These are phyloP conservation scores for Yamadazyma akitaensis DNA, from an alignment of 805 yeast genomes.

Conservation along the genomic window DNA sequence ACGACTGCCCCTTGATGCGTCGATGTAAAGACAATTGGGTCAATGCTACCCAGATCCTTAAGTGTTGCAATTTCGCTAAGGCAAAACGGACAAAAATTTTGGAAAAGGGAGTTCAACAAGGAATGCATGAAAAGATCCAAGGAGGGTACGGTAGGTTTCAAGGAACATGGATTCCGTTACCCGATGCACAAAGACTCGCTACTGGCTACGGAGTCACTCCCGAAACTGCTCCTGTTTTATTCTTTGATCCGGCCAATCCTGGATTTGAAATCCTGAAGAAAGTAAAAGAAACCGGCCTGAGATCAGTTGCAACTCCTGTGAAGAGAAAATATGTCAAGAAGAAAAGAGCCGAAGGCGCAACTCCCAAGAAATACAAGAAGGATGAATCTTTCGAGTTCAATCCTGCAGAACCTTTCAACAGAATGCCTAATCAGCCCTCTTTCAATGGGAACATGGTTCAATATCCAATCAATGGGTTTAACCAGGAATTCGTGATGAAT, in stretches of 20 bases:
- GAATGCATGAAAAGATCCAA: conserved; percentile 87
- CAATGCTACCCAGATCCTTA: conserved; percentile 92
- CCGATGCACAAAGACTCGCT: conserved; percentile 54
- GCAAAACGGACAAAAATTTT: conserved; percentile 89
- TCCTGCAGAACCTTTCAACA: conserved; percentile 12
- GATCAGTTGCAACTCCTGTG: conserved; percentile 37
- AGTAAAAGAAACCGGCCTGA: conserved; percentile 27
- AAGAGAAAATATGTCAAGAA: conserved; percentile 48
- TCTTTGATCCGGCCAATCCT: conserved; percentile 35
- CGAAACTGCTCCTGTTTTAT: conserved; percentile 41
- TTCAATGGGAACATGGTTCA: conserved; percentile 7
- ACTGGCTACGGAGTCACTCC: conserved; percentile 37
- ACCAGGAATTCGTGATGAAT: conserved; percentile 1
- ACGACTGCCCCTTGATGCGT: conserved; percentile 81
- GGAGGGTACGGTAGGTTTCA: conserved; percentile 98
- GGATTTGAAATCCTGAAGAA: conserved; percentile 33
- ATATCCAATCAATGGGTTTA: conserved; percentile 7
- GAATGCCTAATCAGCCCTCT: conserved; percentile 12
- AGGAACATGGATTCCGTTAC: conserved; percentile 94
- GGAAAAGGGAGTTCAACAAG: conserved; percentile 90
- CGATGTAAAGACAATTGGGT: conserved; percentile 92
- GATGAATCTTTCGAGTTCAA: conserved; percentile 13
- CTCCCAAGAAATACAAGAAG: conserved; percentile 37
- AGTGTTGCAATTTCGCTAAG: conserved; percentile 91
- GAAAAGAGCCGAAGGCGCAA: conserved; percentile 61